phyloP scores from a whole-genome alignment of 805 yeast genomes.

The Candida fluviatilis region DNA sequence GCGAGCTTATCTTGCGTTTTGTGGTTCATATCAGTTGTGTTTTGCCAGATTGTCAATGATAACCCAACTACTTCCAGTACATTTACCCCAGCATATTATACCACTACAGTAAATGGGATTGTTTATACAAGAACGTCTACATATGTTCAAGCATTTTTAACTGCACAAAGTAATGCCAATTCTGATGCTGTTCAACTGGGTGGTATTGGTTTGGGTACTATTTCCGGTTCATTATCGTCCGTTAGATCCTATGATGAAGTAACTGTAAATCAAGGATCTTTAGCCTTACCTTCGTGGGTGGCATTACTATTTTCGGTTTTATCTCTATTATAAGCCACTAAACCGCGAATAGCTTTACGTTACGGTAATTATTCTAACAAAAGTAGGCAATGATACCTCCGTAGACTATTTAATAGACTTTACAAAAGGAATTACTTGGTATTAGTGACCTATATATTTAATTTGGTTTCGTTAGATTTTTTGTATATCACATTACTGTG shows the following conservation, averaged over 20 bases:
- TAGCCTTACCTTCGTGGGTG: not conserved
- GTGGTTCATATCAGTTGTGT: not conserved
- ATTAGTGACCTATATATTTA: no score
- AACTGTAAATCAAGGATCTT: slow-evolving; percentile 16
- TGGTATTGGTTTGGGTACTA: slow-evolving; percentile 26
- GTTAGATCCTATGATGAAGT: slow-evolving; percentile 25
- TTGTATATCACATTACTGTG: no score
- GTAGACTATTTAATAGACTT: no score
- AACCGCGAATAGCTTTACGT: no score
- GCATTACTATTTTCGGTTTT: not conserved
- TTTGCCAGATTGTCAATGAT: slow-evolving; percentile 9
- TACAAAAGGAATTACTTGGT: no score
- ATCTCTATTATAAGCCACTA: not conserved
- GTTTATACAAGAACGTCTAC: slow-evolving; percentile 19
- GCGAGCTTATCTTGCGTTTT: not conserved
- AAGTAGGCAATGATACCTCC: not conserved
- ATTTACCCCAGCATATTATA: slow-evolving; percentile 32
- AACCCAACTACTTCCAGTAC: slow-evolving; percentile 12
- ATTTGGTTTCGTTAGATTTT: no score
- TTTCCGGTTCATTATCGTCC: slow-evolving; percentile 25
- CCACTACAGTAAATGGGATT: slow-evolving; percentile 30
- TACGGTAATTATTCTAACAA: not conserved
- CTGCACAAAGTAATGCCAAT: slow-evolving; percentile 16
- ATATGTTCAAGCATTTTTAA: slow-evolving; percentile 24
- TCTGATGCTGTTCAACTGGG: slow-evolving; percentile 21